Conservation (phyloP, 345 rosid species). For the Iberis pinnata region DNA sequence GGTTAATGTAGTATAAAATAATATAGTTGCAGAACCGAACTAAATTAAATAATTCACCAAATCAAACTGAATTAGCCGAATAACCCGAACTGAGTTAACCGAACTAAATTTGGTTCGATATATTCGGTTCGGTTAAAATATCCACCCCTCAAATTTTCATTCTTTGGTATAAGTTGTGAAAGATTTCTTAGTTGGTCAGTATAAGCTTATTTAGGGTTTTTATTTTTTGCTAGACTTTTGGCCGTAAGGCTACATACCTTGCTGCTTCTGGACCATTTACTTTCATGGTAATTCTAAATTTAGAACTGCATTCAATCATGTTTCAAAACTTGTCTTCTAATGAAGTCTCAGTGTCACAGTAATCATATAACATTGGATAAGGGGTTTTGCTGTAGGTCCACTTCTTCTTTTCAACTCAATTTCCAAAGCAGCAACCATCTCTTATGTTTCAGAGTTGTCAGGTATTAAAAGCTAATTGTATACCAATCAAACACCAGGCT, state of each 20-base stretch:
- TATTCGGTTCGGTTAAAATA: too few relatives aligned
- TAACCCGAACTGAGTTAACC: too few relatives aligned
- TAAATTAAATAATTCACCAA: too few relatives aligned
- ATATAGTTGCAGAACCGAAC: too few relatives aligned
- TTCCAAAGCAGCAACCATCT: slow-evolving; percentile 81
- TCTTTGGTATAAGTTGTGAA: slow-evolving; percentile 1
- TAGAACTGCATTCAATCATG: not conserved
- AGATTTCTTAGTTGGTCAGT: slow-evolving; percentile 3
- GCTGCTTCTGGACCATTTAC: slow-evolving; percentile 61
- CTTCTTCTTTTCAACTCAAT: slow-evolving; percentile 57
- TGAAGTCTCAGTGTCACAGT: not conserved
- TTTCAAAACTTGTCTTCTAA: slow-evolving; percentile 3
- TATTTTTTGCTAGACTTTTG: slow-evolving; percentile 55
- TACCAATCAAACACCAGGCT: not conserved
- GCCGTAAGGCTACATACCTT: slow-evolving; percentile 67
- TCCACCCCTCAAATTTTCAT: too few relatives aligned
- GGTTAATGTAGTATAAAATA: too few relatives aligned
- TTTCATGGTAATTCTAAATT: slow-evolving; percentile 60
- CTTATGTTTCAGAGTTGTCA: slow-evolving; percentile 77
- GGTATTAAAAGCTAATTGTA: slow-evolving; percentile 36
- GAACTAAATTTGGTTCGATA: too few relatives aligned
- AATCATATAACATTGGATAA: not conserved
- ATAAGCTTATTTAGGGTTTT: not conserved
- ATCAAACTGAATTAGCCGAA: too few relatives aligned
- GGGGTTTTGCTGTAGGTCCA: slow-evolving; percentile 46